Conservation (phyloP, 768 basidiomycete species). For the Lactarius vividus region DNA sequence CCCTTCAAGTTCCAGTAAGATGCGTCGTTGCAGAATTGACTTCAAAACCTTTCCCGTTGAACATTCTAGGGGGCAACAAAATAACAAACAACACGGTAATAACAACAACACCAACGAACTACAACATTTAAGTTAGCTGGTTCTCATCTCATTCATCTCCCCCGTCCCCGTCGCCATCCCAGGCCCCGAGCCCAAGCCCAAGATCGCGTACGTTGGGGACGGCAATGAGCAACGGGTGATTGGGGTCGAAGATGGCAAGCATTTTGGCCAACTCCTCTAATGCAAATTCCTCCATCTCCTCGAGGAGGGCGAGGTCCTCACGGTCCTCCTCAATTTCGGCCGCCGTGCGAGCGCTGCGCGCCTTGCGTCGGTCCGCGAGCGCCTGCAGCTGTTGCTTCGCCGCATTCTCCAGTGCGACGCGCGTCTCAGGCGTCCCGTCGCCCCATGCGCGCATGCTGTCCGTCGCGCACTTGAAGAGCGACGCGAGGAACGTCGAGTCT, state of each 20-base stretch:
- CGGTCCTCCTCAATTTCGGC: slow-evolving; percentile 47
- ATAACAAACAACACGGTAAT: background rate
- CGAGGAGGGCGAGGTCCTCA: slow-evolving; percentile 68
- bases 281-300: slow-evolving; percentile 83
- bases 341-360: slow-evolving; percentile 43
- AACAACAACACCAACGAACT: background rate
- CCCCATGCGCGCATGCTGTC: slow-evolving; percentile 62
- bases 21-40: too few species aligned
- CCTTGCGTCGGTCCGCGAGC: slow-evolving; percentile 66
- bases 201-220: slow-evolving; percentile 70
- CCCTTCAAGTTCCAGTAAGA: too few species aligned
- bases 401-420: slow-evolving; percentile 58
- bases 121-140: background rate
- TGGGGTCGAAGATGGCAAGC: slow-evolving; percentile 50
- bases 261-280: slow-evolving; percentile 77
- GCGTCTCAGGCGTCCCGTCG: slow-evolving; percentile 49
- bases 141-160: slow-evolving; percentile 9
- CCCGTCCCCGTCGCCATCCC: slow-evolving; percentile 31
- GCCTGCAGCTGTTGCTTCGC: slow-evolving; percentile 67
- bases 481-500: slow-evolving; percentile 74
- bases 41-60: background rate
- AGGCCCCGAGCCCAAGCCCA: slow-evolving; percentile 43
- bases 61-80: background rate
- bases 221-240: slow-evolving; percentile 66
- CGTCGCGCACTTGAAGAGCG: slow-evolving; percentile 67